Evolutionary conservation across 164 flowering plant genomes (phyloP), one percentile per base, ranked within the genome.

Genomic region (Magnolia sinica): DNA sequence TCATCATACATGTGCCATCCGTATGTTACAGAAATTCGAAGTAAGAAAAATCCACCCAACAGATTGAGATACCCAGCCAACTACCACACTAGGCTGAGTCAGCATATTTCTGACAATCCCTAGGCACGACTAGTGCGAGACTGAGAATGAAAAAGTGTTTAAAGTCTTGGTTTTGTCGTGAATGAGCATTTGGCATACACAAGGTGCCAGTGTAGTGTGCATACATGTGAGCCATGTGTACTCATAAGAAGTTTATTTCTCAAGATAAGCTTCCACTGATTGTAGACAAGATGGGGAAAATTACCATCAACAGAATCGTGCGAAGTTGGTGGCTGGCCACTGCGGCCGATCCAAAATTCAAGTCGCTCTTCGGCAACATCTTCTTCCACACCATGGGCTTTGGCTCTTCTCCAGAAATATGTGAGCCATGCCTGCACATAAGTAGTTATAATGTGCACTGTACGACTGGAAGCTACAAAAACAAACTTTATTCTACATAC

Each of bases 221-320:
- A 37, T 37, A 37, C 45, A 37, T 37, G 45, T 37, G 45, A 37
- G 45, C 45, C 45, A 37, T 37, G 45, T 37, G 45, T 37, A 37
- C 45, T 37, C 45, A 37, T 37, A 37, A 37, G 45, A 37, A 37
- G 45, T 37, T 37, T 37, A 37, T 66, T 66, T 24, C 3, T 10
- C 24, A 66, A 66, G 22, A 11, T 22, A 9, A 2, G 22, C 31
- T 27, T 66, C 69, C 9, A 24, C 69, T 11, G 31, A 66, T n/a
- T 23, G 8, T 27, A 66, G 13, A 13, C 29, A 27, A 24, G 31
- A 19, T 20, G 29, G 27, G 31, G 67, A 58, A 49, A 71, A 77
- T 81, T 90, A 96, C 99, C 98, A 86, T 94, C 97, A 65, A 96
- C 93, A 50, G 92, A 92, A 86, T 96, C 98, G 80, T 94, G 98